phyloP scores from a whole-genome alignment of 441 rosid genomes.

The Rhodomyrtus psidioides region DNA sequence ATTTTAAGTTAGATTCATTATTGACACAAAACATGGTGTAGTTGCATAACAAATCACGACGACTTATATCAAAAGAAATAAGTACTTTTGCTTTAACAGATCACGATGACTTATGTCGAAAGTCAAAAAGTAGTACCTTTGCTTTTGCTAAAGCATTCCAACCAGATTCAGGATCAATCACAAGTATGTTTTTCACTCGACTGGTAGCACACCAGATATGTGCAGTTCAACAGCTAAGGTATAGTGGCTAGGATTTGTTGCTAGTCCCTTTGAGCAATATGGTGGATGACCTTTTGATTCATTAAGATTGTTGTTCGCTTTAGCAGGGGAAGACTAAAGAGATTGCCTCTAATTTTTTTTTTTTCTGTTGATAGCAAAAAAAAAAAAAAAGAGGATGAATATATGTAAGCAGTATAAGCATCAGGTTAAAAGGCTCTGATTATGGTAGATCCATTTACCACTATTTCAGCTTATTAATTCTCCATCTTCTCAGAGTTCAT shows the following conservation, averaged over 20 bases:
- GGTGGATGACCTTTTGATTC: background rate
- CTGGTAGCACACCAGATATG: background rate
- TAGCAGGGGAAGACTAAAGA: background rate
- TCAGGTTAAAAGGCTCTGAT: background rate
- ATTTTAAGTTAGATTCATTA: background rate
- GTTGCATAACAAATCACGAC: background rate
- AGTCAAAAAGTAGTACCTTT: background rate
- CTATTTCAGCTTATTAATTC: background rate
- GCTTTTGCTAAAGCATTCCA: background rate
- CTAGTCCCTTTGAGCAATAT: background rate
- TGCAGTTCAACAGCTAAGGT: background rate
- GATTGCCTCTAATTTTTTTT: background rate
- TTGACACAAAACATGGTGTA: background rate
- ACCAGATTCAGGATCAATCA: background rate
- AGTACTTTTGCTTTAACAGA: background rate
- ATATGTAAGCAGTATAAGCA: background rate
- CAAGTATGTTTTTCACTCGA: background rate
- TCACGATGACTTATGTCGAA: background rate
- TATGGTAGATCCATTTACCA: background rate
- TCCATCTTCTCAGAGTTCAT: conserved; percentile 40
- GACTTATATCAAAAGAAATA: background rate
- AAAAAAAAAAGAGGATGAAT: background rate
- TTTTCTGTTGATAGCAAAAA: background rate
- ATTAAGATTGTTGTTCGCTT: background rate
- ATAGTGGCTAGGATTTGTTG: background rate